phyloP scores from a whole-genome alignment of 805 yeast species.

The Kockiozyma suomiensis region DNA sequence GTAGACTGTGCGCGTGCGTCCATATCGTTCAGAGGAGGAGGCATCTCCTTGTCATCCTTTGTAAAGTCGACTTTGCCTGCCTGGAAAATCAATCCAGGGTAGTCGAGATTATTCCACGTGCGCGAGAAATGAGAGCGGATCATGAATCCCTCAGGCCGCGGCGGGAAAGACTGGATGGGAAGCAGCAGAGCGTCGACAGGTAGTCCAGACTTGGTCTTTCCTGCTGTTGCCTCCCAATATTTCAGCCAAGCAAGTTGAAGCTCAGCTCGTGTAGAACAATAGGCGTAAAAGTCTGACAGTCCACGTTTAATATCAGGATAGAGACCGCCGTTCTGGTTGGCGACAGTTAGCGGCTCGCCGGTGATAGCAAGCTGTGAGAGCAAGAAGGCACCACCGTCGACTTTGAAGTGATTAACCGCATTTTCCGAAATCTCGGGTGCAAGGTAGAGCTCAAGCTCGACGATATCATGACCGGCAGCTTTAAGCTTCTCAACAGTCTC shows the following conservation, averaged over 20 bases:
- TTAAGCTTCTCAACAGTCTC: slow-evolving; percentile 56
- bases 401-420: slow-evolving; percentile 31
- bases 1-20: slow-evolving; percentile 27
- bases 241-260: slow-evolving; percentile 30
- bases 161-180: slow-evolving; percentile 31
- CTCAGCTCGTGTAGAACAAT: slow-evolving; percentile 31
- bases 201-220: slow-evolving; percentile 26
- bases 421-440: slow-evolving; percentile 30
- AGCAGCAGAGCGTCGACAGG: slow-evolving; percentile 33
- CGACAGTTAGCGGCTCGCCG: slow-evolving; percentile 32
- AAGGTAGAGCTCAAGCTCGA: slow-evolving; percentile 42
- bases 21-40: slow-evolving; percentile 27
- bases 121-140: slow-evolving; percentile 32
- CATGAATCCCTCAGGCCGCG: slow-evolving; percentile 33
- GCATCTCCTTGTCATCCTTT: slow-evolving; percentile 29
- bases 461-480: slow-evolving; percentile 58
- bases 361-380: slow-evolving; percentile 26
- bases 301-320: slow-evolving; percentile 32
- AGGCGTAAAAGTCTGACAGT: slow-evolving; percentile 27
- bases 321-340: slow-evolving; percentile 29
- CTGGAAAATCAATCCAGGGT: slow-evolving; percentile 31
- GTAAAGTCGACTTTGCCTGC: slow-evolving; percentile 29
- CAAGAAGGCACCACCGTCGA: slow-evolving; percentile 31
- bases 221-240: slow-evolving; percentile 29
- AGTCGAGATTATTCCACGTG: slow-evolving; percentile 29